These are phyloP conservation scores for Trametes hirsuta DNA, from an alignment of 1,284 basidiomycete genomes.

Conservation along the genomic window DNA sequence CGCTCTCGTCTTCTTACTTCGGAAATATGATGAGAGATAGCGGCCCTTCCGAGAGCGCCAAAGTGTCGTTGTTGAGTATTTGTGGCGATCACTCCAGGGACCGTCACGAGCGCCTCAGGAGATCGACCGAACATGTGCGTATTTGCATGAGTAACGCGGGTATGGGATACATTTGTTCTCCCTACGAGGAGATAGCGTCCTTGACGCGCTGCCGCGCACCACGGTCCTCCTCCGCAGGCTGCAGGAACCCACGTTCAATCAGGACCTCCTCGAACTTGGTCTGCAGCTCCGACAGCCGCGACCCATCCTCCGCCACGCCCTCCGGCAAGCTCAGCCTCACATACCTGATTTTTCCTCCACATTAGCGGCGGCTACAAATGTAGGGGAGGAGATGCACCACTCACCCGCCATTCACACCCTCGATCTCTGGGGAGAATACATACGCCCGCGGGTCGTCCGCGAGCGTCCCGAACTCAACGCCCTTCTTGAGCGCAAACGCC, in stretches of 20 bases:
- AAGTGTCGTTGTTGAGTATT: slow-evolving; percentile 13
- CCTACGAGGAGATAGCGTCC: slow-evolving; percentile 16
- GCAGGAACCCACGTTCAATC: slow-evolving; percentile 30
- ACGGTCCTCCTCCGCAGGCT: slow-evolving; percentile 23
- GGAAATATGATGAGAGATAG: slow-evolving; percentile 8
- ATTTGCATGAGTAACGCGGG: background rate
- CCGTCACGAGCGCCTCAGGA: slow-evolving; percentile 7
- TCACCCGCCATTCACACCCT: slow-evolving; percentile 27
- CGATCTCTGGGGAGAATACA: slow-evolving; percentile 34
- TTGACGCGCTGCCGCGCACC: slow-evolving; percentile 13
- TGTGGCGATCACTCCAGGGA: slow-evolving; percentile 16
- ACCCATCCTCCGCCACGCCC: slow-evolving; percentile 23
- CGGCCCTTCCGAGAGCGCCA: slow-evolving; percentile 10
- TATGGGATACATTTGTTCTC: background rate
- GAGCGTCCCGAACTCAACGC: slow-evolving; percentile 34
- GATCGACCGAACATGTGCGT: background rate
- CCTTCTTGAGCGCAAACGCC: slow-evolving; percentile 31
- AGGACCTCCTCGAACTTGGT: slow-evolving; percentile 34
- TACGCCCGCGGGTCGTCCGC: slow-evolving; percentile 30
- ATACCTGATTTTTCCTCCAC: slow-evolving; percentile 17
- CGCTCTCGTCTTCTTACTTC: background rate
- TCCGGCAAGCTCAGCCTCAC: slow-evolving; percentile 35
- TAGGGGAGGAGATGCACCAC: background rate
- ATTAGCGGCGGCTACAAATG: background rate
- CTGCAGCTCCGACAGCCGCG: slow-evolving; percentile 27